phyloP scores from a whole-genome alignment of 768 basidiomycete genomes.

The Panellus pusillus region DNA sequence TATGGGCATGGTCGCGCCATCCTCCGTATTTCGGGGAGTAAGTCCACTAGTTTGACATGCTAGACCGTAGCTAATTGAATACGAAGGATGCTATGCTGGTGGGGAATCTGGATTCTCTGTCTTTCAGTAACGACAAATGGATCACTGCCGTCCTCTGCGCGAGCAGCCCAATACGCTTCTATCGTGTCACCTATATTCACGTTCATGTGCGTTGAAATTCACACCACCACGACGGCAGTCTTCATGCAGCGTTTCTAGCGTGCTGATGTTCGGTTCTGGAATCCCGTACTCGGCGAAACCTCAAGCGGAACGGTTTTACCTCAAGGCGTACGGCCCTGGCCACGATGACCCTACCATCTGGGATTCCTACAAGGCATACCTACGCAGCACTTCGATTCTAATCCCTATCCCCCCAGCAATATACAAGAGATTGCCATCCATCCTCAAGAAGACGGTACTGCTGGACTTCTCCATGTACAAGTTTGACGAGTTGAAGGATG shows the following conservation, averaged over 20 bases:
- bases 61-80: neutral
- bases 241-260: slow-evolving; percentile 27
- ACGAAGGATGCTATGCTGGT: slow-evolving; percentile 59
- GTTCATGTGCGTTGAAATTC: slow-evolving; percentile 44
- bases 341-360: slow-evolving; percentile 40
- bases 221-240: neutral
- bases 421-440: slow-evolving; percentile 50
- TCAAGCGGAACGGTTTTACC: slow-evolving; percentile 57
- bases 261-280: slow-evolving; percentile 67
- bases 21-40: slow-evolving; percentile 76
- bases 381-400: slow-evolving; percentile 57
- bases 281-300: slow-evolving; percentile 73
- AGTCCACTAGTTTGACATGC: slow-evolving; percentile 23
- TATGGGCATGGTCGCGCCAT: slow-evolving; percentile 62
- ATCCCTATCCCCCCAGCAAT: slow-evolving; percentile 58
- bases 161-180: slow-evolving; percentile 58
- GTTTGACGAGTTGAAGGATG: slow-evolving; percentile 55
- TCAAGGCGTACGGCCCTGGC: slow-evolving; percentile 45
- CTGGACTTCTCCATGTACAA: slow-evolving; percentile 64
- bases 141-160: slow-evolving; percentile 38
- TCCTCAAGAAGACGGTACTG: slow-evolving; percentile 55
- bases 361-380: slow-evolving; percentile 56
- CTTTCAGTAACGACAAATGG: slow-evolving; percentile 59
- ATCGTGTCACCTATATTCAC: slow-evolving; percentile 67
- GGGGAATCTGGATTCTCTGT: slow-evolving; percentile 63